phyloP scores from a whole-genome alignment of 495 filamentous ascomycete genomes.

The Tuber aestivum region DNA sequence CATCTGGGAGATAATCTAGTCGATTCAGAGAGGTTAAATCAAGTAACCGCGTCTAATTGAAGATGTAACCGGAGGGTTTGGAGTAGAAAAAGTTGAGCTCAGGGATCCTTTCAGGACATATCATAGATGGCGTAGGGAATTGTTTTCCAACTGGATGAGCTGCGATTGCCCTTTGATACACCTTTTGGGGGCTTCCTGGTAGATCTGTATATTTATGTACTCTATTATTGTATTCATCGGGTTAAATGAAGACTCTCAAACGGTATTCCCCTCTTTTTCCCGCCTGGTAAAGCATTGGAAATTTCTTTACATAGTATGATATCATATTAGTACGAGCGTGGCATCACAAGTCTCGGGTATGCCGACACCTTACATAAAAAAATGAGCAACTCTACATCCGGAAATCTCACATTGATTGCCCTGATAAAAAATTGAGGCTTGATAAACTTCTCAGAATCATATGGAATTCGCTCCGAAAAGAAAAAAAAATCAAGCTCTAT shows the following conservation, averaged over 20 bases:
- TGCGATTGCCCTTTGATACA: not conserved
- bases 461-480: too few species aligned
- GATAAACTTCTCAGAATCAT: too few species aligned
- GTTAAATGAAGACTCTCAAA: not conserved
- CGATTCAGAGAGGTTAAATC: not conserved
- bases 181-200: not conserved
- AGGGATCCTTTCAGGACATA: not conserved
- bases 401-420: too few species aligned
- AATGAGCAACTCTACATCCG: too few species aligned
- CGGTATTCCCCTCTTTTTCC: not conserved
- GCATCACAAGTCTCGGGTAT: too few species aligned
- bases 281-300: not conserved
- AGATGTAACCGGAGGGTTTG: not conserved
- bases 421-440: too few species aligned
- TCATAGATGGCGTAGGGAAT: not conserved
- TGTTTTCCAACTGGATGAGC: not conserved
- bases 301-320: not conserved
- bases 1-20: not conserved
- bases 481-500: too few species aligned
- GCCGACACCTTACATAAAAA: too few species aligned
- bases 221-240: not conserved
- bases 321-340: too few species aligned
- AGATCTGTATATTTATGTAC: constrained; percentile 1
- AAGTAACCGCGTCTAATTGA: not conserved
- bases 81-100: not conserved